Conservation (phyloP, 768 basidiomycete species). For the Pisolithus tinctorius region DNA sequence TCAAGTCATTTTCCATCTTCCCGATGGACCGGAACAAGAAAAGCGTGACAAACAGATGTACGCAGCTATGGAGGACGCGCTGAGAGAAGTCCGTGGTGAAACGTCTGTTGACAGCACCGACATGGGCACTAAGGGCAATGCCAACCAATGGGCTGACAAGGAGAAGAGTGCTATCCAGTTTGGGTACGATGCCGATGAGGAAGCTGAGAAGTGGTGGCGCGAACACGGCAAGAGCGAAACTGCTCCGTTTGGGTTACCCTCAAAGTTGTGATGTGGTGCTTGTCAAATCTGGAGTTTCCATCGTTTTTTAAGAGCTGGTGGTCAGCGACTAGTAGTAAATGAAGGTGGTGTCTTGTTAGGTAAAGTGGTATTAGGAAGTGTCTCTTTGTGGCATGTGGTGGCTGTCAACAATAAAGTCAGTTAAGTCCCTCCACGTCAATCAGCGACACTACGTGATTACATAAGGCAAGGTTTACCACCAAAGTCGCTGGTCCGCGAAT, state of each 20-base stretch:
- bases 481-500: background rate
- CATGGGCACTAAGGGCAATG: slow-evolving; percentile 24
- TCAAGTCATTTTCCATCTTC: slow-evolving; percentile 48
- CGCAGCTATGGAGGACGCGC: slow-evolving; percentile 37
- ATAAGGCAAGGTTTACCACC: too few species aligned
- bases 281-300: background rate
- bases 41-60: slow-evolving; percentile 47
- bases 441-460: too few species aligned
- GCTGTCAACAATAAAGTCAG: too few species aligned
- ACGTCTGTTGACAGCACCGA: slow-evolving; percentile 5
- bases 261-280: background rate
- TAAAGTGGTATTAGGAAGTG: too few species aligned
- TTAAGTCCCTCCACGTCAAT: too few species aligned
- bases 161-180: slow-evolving; percentile 42
- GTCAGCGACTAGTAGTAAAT: background rate
- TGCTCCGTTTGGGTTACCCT: slow-evolving; percentile 3
- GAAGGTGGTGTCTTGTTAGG: too few species aligned
- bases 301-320: background rate
- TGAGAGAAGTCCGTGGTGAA: slow-evolving; percentile 17
- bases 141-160: slow-evolving; percentile 56
- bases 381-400: too few species aligned
- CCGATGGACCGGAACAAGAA: slow-evolving; percentile 47
- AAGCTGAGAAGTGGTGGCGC: slow-evolving; percentile 45
- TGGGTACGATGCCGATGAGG: slow-evolving; percentile 48
- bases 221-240: slow-evolving; percentile 20